Conservation (phyloP, 2,329 filamentous ascomycete species). For the Aspergillus unguis region DNA sequence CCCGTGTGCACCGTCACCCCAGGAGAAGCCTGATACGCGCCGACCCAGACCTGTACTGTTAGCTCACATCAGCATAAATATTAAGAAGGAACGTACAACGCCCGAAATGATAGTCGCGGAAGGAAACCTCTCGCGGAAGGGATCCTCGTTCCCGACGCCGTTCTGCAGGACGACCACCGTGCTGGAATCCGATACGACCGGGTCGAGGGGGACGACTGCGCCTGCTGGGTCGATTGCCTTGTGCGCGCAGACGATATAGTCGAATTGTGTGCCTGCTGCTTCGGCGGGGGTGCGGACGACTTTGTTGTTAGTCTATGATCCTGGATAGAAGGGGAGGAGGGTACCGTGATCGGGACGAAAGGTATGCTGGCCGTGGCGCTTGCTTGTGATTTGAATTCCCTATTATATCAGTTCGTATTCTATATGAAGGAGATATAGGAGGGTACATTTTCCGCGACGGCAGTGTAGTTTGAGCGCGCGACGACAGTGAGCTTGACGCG, state of each 20-base stretch:
- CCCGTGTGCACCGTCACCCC: conserved; percentile 51
- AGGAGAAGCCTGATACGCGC: conserved; percentile 50
- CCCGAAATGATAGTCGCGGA: conserved; percentile 35
- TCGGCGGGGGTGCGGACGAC: conserved; percentile 41
- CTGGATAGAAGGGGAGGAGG: neutral
- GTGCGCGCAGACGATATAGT: conserved; percentile 40
- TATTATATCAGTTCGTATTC: conserved; percentile 8
- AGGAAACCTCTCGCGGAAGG: conserved; percentile 34
- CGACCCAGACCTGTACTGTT: conserved; percentile 42
- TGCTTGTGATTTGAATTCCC: conserved; percentile 43
- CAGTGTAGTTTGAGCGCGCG: conserved; percentile 47
- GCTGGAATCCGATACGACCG: conserved; percentile 36
- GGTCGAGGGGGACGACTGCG: conserved; percentile 34
- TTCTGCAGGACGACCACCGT: conserved; percentile 43
- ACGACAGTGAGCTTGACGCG: conserved; percentile 43
- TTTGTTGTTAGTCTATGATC: conserved; percentile 13
- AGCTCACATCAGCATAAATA: neutral
- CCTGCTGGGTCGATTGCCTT: conserved; percentile 43
- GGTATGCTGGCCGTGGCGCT: conserved; percentile 40
- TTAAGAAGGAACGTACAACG: conserved; percentile 38
- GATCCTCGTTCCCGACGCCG: conserved; percentile 42
- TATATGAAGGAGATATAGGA: neutral
- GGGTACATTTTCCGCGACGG: conserved; percentile 39
- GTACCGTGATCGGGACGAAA: conserved; percentile 36
- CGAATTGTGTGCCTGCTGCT: conserved; percentile 21